Percentiles rank a stretch among this genome's conserved stretches.
These are phyloP conservation scores for Cadophora malorum DNA, from an alignment of 2,329 filamentous ascomycete genomes.

Conservation along the genomic window DNA sequence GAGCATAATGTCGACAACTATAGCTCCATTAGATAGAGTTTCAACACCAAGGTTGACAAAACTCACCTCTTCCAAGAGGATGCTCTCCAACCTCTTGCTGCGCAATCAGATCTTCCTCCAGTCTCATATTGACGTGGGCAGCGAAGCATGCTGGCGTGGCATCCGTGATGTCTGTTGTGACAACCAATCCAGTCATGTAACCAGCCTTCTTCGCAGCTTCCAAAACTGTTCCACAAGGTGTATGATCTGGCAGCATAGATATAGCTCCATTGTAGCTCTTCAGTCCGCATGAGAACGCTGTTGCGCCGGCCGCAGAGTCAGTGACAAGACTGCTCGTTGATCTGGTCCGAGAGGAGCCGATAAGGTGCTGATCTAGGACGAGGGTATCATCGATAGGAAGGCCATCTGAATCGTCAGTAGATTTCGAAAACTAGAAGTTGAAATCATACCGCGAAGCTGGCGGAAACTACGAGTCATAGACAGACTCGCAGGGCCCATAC, in stretches of 20 bases:
- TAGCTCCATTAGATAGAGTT: background rate
- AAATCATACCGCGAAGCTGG: conserved; percentile 65
- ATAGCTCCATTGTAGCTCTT: conserved; percentile 99
- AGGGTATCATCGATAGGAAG: conserved; percentile 79
- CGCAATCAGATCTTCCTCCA: conserved; percentile 89
- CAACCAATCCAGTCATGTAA: conserved; percentile 91
- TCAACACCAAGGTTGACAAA: background rate
- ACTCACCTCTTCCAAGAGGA: conserved; percentile 69
- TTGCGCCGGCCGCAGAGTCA: conserved; percentile 95
- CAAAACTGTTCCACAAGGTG: conserved; percentile 88
- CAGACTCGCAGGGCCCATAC: conserved; percentile 94
- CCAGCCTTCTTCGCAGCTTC: conserved; percentile 93
- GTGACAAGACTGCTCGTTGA: conserved; percentile 87
- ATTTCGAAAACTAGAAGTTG: background rate
- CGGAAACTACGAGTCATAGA: conserved; percentile 86
- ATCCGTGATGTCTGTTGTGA: conserved; percentile 94
- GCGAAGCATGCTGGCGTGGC: conserved; percentile 96
- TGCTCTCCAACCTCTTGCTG: conserved; percentile 91
- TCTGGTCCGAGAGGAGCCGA: conserved; percentile 87
- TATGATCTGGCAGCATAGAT: conserved; percentile 81
- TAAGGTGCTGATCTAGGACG: conserved; percentile 84
- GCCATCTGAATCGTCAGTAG: conserved; percentile 51
- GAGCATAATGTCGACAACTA: conserved; percentile 86
- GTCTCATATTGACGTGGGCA: conserved; percentile 79
- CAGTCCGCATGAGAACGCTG: conserved; percentile 87